phyloP scores from a whole-genome alignment of 2,329 filamentous ascomycete species.

The Colletotrichum noveboracense region DNA sequence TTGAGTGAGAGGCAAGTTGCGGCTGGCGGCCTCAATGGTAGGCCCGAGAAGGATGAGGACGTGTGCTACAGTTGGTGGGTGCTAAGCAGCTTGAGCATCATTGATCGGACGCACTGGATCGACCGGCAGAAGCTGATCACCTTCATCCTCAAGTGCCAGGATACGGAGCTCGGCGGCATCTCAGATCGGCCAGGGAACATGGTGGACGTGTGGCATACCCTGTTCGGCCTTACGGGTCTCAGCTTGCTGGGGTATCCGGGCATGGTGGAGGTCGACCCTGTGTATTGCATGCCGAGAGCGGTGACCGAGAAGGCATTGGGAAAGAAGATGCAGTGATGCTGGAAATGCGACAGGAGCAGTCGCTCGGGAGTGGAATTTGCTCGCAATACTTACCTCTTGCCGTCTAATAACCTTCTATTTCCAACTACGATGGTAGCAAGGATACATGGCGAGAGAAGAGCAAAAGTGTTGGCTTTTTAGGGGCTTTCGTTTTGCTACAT shows the following conservation, averaged over 20 bases:
- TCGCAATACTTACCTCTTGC: slow-evolving; percentile 55
- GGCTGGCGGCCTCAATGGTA: slow-evolving; percentile 88
- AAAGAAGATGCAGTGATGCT: not conserved
- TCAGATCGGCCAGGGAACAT: slow-evolving; percentile 91
- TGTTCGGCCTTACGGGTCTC: slow-evolving; percentile 87
- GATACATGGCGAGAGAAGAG: slow-evolving; percentile 77
- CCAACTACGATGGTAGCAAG: slow-evolving; percentile 56
- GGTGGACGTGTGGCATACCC: slow-evolving; percentile 97
- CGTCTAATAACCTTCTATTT: slow-evolving; percentile 72
- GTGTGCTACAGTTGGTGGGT: slow-evolving; percentile 99
- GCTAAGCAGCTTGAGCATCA: slow-evolving; percentile 87
- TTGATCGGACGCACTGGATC: slow-evolving; percentile 90
- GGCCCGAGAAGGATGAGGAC: slow-evolving; percentile 94
- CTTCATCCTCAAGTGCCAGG: slow-evolving; percentile 91
- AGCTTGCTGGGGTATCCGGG: slow-evolving; percentile 82
- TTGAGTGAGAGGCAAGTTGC: slow-evolving; percentile 90
- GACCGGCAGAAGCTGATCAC: slow-evolving; percentile 77
- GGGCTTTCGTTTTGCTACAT: slow-evolving; percentile 26
- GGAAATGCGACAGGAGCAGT: not conserved
- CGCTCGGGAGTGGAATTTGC: not conserved
- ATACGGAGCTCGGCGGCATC: slow-evolving; percentile 82
- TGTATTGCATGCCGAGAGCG: slow-evolving; percentile 82
- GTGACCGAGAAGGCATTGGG: slow-evolving; percentile 65
- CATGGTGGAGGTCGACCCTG: slow-evolving; percentile 81
- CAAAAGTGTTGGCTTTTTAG: slow-evolving; percentile 30